phyloP scores from a whole-genome alignment of 2,329 filamentous ascomycete genomes.

The Phialocephala subalpina region DNA sequence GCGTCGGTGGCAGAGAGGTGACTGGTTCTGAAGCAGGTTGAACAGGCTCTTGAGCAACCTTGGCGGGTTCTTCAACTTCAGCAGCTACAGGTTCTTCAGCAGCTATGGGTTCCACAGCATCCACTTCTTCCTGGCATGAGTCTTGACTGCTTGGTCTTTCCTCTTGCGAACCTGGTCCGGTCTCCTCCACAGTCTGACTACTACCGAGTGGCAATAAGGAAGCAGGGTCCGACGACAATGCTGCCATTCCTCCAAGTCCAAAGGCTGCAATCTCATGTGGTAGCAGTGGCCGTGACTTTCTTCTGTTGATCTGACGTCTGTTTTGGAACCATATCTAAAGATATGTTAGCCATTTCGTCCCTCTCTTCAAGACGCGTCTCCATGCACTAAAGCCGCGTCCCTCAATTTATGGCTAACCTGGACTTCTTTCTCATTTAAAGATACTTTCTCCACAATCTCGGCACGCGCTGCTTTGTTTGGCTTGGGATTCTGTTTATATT shows the following conservation, averaged over 20 bases:
- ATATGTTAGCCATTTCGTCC: slow-evolving; percentile 27
- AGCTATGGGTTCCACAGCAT: slow-evolving; percentile 13
- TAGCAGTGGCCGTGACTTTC: slow-evolving; percentile 85
- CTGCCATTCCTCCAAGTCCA: slow-evolving; percentile 53
- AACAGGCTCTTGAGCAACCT: slow-evolving; percentile 8
- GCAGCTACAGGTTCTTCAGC: slow-evolving; percentile 12
- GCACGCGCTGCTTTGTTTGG: slow-evolving; percentile 90
- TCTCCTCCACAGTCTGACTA: slow-evolving; percentile 33
- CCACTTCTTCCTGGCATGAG: slow-evolving; percentile 21
- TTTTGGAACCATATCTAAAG: slow-evolving; percentile 97
- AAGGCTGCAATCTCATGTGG: slow-evolving; percentile 76
- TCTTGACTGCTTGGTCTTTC: slow-evolving; percentile 27
- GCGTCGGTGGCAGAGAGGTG: slow-evolving; percentile 15
- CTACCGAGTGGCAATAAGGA: slow-evolving; percentile 33
- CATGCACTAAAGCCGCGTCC: slow-evolving; percentile 10
- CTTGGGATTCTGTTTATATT: slow-evolving; percentile 86
- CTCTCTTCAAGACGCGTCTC: slow-evolving; percentile 27
- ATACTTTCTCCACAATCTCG: slow-evolving; percentile 82
- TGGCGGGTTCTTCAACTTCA: slow-evolving; percentile 15
- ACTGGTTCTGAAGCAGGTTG: slow-evolving; percentile 11
- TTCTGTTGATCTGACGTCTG: slow-evolving; percentile 87
- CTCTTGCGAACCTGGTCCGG: slow-evolving; percentile 24
- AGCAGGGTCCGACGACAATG: slow-evolving; percentile 42
- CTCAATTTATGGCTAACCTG: slow-evolving; percentile 70
- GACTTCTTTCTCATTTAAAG: slow-evolving; percentile 91